A percentile compares a stretch with the other conserved stretches of the same genome.
Evolutionary conservation across 495 filamentous ascomycete genomes (phyloP).

Genomic region (Penicillium simplicissimum): DNA sequence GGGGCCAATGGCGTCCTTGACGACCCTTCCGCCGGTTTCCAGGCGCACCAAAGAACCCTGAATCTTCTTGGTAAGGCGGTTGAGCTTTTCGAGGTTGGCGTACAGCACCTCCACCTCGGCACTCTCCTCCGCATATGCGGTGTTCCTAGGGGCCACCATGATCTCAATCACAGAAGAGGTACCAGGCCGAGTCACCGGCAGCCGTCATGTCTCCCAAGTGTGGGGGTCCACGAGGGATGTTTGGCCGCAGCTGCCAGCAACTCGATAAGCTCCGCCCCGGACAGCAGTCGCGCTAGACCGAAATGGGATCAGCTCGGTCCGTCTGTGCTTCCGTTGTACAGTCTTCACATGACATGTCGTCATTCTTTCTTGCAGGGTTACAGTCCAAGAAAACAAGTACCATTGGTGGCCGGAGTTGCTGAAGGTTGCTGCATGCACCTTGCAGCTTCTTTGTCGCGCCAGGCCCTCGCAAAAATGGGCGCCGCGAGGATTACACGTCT

Average conservation of each 20-base stretch:
- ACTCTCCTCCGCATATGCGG: constrained; percentile 66
- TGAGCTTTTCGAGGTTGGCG: constrained; percentile 66
- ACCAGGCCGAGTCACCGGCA: constrained; percentile 18
- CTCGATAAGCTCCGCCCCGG: constrained; percentile 25
- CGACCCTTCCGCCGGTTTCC: constrained; percentile 82
- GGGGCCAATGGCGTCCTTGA: constrained; percentile 88
- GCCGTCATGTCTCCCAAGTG: constrained; percentile 32
- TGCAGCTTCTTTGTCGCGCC: constrained; percentile 61
- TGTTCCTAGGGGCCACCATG: constrained; percentile 55
- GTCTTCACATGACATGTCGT: constrained; percentile 31
- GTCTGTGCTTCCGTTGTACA: constrained; percentile 6
- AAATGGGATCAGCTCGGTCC: constrained; percentile 20
- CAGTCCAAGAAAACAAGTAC: background rate
- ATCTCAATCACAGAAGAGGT: constrained; percentile 17
- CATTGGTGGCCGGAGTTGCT: background rate
- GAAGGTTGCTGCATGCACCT: constrained; percentile 28
- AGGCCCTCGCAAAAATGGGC: constrained; percentile 40
- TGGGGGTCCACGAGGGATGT: constrained; percentile 22
- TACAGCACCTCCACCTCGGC: constrained; percentile 70
- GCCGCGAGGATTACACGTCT: constrained; percentile 34
- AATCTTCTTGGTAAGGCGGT: constrained; percentile 86
- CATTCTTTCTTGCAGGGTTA: constrained; percentile 21
- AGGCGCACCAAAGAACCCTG: constrained; percentile 81
- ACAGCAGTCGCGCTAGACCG: constrained; percentile 27
- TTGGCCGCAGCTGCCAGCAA: constrained; percentile 7